Conservation (phyloP, 257 asterid species). For the Solanum sitiens region DNA sequence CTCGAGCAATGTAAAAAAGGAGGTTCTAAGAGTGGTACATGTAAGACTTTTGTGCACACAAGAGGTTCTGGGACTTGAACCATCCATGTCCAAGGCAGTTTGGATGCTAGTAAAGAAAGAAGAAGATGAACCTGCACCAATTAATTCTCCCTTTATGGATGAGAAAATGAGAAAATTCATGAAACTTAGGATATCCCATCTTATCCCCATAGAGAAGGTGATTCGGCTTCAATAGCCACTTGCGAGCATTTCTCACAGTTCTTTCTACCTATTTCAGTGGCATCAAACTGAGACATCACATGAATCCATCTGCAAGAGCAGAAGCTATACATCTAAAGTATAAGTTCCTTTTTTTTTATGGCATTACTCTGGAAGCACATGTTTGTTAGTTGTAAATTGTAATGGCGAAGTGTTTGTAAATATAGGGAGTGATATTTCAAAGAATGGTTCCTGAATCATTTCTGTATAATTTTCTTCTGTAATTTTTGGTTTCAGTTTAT, state of each 20-base stretch:
- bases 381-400: not conserved
- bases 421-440: not conserved
- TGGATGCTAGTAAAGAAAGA: constrained; percentile 46
- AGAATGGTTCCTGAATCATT: not conserved
- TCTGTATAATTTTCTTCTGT: not conserved
- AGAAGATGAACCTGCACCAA: constrained; percentile 34
- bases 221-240: constrained; percentile 14
- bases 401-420: not conserved
- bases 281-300: not conserved
- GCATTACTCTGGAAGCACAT: not conserved
- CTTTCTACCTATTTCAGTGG: constrained; percentile 18
- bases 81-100: constrained; percentile 47
- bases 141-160: constrained; percentile 52
- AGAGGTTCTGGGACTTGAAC: constrained; percentile 41
- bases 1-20: constrained; percentile 13
- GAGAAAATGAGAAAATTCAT: constrained; percentile 24
- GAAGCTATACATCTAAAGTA: not conserved
- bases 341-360: not conserved
- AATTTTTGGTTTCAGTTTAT: not conserved
- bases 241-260: constrained; percentile 44
- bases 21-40: constrained; percentile 43
- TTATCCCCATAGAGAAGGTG: not conserved
- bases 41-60: constrained; percentile 70
- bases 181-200: constrained; percentile 9
- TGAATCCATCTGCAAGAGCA: not conserved